Conservation (phyloP, 2,329 filamentous ascomycete species). For the Akanthomyces lecanii region DNA sequence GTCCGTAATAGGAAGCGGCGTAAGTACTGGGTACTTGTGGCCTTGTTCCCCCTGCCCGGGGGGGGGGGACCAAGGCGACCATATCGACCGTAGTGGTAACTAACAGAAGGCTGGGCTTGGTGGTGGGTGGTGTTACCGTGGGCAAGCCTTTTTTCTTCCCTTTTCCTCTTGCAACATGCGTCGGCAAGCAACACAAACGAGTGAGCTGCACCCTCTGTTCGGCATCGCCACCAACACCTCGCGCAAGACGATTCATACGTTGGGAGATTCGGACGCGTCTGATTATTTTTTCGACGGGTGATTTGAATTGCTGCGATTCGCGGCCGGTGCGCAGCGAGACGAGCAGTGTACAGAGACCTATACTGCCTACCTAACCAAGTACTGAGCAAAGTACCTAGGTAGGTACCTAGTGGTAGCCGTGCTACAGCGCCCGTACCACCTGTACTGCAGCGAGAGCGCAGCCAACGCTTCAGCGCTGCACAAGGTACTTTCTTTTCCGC, state of each 20-base stretch:
- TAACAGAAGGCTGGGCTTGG: background rate
- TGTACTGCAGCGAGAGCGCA: background rate
- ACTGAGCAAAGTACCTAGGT: too few relatives aligned
- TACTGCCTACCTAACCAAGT: background rate
- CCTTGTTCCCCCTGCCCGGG: background rate
- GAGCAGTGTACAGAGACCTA: background rate
- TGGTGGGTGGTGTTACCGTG: background rate
- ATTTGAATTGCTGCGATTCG: background rate
- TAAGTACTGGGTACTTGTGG: background rate
- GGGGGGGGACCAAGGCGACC: background rate
- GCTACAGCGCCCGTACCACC: background rate
- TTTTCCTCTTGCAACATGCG: background rate
- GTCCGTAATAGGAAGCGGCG: conserved; percentile 4
- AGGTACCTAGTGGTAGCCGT: background rate
- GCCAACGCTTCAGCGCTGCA: background rate
- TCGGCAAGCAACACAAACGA: background rate
- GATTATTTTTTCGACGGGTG: background rate
- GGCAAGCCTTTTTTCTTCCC: background rate
- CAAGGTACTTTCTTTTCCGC: background rate
- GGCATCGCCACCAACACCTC: background rate
- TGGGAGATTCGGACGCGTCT: background rate
- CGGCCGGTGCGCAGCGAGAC: background rate
- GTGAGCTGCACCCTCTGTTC: background rate
- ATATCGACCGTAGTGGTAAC: too few relatives aligned
- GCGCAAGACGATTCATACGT: background rate